Evolutionary conservation across 2,329 filamentous ascomycete species (phyloP).

Genomic region (Pseudogymnoascus sp.): DNA sequence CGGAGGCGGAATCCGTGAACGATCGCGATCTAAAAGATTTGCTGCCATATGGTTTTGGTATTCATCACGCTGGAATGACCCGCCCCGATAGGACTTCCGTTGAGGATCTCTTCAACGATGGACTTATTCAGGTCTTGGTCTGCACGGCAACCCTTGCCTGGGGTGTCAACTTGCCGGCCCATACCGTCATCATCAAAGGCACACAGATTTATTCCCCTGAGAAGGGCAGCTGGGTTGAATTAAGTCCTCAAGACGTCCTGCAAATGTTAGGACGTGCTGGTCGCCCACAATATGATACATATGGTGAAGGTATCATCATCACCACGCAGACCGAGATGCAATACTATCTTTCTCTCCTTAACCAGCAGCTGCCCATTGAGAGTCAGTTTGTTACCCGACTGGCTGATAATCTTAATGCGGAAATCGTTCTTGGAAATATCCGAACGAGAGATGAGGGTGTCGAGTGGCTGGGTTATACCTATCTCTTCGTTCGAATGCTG

Average conservation of each 20-base stretch:
- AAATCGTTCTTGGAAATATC: conserved; percentile 90
- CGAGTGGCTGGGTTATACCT: conserved; percentile 98
- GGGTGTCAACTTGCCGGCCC: conserved; percentile 96
- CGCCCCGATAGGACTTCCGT: conserved; percentile 91
- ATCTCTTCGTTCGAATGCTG: conserved; percentile 96
- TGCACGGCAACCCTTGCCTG: conserved; percentile 97
- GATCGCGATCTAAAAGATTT: conserved; percentile 90
- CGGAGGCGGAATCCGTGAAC: conserved; percentile 73
- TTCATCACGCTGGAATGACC: conserved; percentile 97
- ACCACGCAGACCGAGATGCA: conserved; percentile 92
- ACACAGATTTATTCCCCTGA: conserved; percentile 97
- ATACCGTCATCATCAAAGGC: conserved; percentile 98
- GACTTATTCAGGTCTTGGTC: conserved; percentile 87
- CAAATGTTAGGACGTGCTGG: conserved; percentile 98
- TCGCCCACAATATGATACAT: conserved; percentile 92
- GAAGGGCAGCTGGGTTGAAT: conserved; percentile 96
- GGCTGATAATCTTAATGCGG: conserved; percentile 93
- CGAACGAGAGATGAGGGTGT: conserved; percentile 89
- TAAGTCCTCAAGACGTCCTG: conserved; percentile 93
- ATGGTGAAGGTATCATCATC: conserved; percentile 97
- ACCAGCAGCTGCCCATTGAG: conserved; percentile 95
- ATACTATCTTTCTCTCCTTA: conserved; percentile 93
- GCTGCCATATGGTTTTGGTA: conserved; percentile 92
- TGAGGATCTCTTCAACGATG: conserved; percentile 87
- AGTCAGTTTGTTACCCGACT: conserved; percentile 90